Base-by-base conservation (phyloP, 768 basidiomycete species). In the Gautieria morchelliformis region DNA sequence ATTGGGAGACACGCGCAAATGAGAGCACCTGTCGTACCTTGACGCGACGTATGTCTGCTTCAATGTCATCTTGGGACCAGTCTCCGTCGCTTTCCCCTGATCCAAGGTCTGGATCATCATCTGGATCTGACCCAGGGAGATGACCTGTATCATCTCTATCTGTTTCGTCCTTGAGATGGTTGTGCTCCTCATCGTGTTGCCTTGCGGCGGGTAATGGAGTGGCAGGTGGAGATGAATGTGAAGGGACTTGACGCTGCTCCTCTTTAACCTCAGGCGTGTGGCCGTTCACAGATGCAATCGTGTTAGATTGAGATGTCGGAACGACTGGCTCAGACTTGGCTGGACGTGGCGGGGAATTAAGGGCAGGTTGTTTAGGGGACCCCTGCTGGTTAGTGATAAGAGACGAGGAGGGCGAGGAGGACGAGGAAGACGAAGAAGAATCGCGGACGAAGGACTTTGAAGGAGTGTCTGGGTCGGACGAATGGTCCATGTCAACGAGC, bases 31-130 rank as follows among this genome's bases (percentile, higher is more conserved):
- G 7, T n/a, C 56, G 8, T n/a, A 56, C 59, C 49, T 60, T 60
- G 42, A 60, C 59, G 27, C 59, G 59, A 49, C 59, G 55, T 30
- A 60, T 48, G 40, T 60, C 59, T 47, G 54, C 53, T 15, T 60
- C 59, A 44, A 41, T 37, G 19, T 55, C 59, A 19, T 60, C 59
- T 30, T 54, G 54, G 12, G 59, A 49, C 54, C 53, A 55, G 32
- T 60, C 59, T 24, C 46, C 53, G 42, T 60, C 59, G 12, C 55
- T 55, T 40, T 60, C 59, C 12, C 50, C 48, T 22, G 57, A 52
- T 14, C 51, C 52, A 5, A 41, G 51, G 41, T 51, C 57, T 8
- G 49, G 32, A 42, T 39, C 57, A 33, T 58, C 57, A n/a, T 58
- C 52, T 52, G 57, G 51, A 52, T 58, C 55, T 14, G 55, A 56